Percentiles rank a stretch among this genome's conserved stretches.
These are phyloP conservation scores for Amaranthus tricolor DNA, from an alignment of 179 eudicot genomes.

Conservation along the genomic window DNA sequence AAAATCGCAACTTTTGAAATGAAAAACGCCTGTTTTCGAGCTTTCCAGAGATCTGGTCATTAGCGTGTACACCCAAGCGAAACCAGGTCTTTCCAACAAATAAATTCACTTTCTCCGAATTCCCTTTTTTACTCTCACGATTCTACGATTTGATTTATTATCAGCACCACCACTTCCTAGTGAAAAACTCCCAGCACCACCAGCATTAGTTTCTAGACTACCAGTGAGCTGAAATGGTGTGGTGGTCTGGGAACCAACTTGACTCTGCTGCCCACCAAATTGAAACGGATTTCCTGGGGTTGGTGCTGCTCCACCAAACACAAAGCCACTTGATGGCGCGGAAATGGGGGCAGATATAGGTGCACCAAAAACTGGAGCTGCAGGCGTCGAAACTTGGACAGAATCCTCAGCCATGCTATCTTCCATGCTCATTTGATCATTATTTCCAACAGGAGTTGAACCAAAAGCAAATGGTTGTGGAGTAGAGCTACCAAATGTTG, in stretches of 20 bases:
- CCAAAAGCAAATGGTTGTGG: conserved; percentile 35
- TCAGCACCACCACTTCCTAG: conserved; percentile 63
- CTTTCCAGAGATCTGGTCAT: neutral
- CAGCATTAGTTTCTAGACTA: conserved; percentile 54
- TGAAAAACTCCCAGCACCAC: conserved; percentile 64
- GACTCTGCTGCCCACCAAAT: conserved; percentile 62
- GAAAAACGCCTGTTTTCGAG: neutral
- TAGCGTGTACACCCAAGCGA: neutral
- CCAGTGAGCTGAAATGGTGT: conserved; percentile 61
- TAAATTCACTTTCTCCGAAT: conserved; percentile 36
- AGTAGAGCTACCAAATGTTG: conserved; percentile 38
- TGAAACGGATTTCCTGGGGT: conserved; percentile 43
- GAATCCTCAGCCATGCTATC: conserved; percentile 93
- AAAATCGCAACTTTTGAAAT: neutral
- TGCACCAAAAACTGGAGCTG: conserved; percentile 38
- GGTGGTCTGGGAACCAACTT: conserved; percentile 41
- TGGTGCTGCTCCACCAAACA: conserved; percentile 44
- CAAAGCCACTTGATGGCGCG: conserved; percentile 39
- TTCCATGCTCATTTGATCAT: conserved; percentile 63
- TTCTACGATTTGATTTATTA: conserved; percentile 47
- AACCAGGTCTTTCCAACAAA: neutral
- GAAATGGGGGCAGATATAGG: conserved; percentile 26
- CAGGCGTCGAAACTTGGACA: conserved; percentile 29
- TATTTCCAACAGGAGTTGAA: conserved; percentile 27
- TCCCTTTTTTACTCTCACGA: conserved; percentile 39